Conservation (phyloP, 2,329 filamentous ascomycete species). For the Epichloe sylvatica region DNA sequence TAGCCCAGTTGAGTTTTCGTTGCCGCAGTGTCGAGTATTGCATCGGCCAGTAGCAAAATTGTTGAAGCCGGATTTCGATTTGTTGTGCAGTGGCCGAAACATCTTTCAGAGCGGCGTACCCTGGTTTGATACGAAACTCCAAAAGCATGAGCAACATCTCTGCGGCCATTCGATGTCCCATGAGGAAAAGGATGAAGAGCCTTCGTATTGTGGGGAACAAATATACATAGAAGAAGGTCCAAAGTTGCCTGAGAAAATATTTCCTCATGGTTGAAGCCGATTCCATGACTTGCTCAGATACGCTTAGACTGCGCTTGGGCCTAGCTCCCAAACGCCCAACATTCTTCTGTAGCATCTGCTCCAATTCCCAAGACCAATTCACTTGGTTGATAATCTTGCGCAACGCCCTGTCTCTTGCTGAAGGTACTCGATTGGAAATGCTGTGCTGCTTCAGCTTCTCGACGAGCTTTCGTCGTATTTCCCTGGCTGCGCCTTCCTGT, state of each 20-base stretch:
- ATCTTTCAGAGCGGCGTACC: constrained; percentile 79
- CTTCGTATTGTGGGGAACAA: constrained; percentile 62
- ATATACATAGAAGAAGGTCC: constrained; percentile 59
- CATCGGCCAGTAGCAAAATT: constrained; percentile 98
- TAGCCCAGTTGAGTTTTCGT: constrained; percentile 85
- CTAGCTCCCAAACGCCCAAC: constrained; percentile 71
- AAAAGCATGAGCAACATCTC: constrained; percentile 67
- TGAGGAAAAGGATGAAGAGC: constrained; percentile 62
- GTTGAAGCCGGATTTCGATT: constrained; percentile 88
- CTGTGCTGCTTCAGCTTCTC: constrained; percentile 83
- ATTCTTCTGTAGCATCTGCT: constrained; percentile 76
- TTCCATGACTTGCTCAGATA: constrained; percentile 87
- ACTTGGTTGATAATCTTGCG: constrained; percentile 79
- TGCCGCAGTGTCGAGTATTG: constrained; percentile 87
- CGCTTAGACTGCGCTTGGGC: constrained; percentile 72
- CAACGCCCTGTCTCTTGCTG: constrained; percentile 70
- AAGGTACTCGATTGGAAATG: constrained; percentile 60
- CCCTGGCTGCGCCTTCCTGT: constrained; percentile 43
- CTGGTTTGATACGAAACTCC: constrained; percentile 70
- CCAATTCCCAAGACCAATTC: constrained; percentile 89
- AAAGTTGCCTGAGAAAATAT: constrained; percentile 52
- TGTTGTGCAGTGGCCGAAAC: constrained; percentile 94
- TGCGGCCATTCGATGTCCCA: constrained; percentile 66
- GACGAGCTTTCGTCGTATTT: constrained; percentile 52
- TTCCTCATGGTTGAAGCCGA: constrained; percentile 80